A percentile compares a stretch with the other conserved stretches of the same genome.
phyloP scores from a whole-genome alignment of 345 rosid genomes.

The Nephelium lappaceum region DNA sequence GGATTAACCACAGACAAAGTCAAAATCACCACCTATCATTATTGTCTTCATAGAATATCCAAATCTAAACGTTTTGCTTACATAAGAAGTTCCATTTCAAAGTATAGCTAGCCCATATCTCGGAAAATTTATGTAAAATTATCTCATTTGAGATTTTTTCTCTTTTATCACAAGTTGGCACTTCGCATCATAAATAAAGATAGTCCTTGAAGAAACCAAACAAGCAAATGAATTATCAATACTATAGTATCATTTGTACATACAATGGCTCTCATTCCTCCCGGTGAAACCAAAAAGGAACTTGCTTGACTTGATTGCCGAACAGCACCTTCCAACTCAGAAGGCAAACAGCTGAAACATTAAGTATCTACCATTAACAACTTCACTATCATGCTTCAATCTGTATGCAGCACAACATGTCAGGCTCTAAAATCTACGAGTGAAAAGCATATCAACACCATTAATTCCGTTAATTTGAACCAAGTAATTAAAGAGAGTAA shows the following conservation, averaged over 20 bases:
- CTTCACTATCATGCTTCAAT: background rate
- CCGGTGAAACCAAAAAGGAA: slow-evolving; percentile 74
- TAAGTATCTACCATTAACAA: slow-evolving; percentile 7
- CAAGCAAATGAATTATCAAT: background rate
- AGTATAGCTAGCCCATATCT: too few species aligned
- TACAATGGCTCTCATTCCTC: slow-evolving; percentile 93
- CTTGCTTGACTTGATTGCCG: slow-evolving; percentile 81
- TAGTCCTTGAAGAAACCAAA: background rate
- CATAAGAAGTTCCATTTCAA: background rate
- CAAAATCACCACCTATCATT: too few species aligned
- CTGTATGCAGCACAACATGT: background rate
- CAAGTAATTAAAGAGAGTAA: background rate
- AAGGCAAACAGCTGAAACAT: slow-evolving; percentile 82
- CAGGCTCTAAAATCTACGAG: background rate
- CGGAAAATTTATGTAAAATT: too few species aligned
- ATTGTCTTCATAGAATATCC: too few species aligned
- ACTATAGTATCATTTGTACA: slow-evolving; percentile 33
- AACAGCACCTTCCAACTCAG: slow-evolving; percentile 91
- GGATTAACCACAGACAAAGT: background rate
- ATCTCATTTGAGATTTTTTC: too few species aligned
- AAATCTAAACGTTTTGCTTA: background rate
- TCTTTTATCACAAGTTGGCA: background rate
- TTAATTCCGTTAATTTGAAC: background rate
- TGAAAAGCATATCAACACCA: background rate
- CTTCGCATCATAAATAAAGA: background rate